A percentile compares a stretch with the other conserved stretches of the same genome.
Conservation (phyloP, 2,329 filamentous ascomycete species). For the Byssoonygena ceratinophila region DNA sequence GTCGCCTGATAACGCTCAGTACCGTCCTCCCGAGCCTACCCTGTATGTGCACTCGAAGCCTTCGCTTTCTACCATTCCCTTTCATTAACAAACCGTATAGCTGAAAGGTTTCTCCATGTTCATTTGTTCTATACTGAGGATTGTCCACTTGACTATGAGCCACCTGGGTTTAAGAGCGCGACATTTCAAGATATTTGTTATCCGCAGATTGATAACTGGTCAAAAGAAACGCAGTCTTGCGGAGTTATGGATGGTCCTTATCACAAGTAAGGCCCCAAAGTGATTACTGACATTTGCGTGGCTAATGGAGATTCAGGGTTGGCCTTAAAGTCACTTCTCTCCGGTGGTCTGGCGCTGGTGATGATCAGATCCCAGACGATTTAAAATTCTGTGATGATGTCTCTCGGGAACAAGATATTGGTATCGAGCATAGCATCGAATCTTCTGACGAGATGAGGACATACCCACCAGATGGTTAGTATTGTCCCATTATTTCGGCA, state of each 20-base stretch:
- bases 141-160: constrained; percentile 31
- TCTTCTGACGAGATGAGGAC: background rate
- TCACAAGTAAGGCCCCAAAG: constrained; percentile 27
- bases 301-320: constrained; percentile 19
- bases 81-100: constrained; percentile 18
- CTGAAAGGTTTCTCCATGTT: constrained; percentile 34
- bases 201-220: constrained; percentile 31
- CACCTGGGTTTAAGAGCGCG: constrained; percentile 32
- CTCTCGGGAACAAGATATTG: constrained; percentile 23
- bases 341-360: constrained; percentile 23
- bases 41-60: constrained; percentile 23
- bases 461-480: constrained; percentile 1
- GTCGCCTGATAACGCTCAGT: constrained; percentile 31
- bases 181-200: constrained; percentile 27
- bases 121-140: constrained; percentile 38
- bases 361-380: constrained; percentile 24
- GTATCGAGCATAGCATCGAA: constrained; percentile 15
- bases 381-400: constrained; percentile 25
- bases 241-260: constrained; percentile 30
- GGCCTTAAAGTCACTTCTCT: constrained; percentile 28
- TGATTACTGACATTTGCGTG: background rate
- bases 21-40: constrained; percentile 35
- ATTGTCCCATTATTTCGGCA: background rate
- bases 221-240: constrained; percentile 26
- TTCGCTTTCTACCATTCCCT: background rate